phyloP scores from a whole-genome alignment of 2,329 filamentous ascomycete species.

The Ophiostoma ulmi region DNA sequence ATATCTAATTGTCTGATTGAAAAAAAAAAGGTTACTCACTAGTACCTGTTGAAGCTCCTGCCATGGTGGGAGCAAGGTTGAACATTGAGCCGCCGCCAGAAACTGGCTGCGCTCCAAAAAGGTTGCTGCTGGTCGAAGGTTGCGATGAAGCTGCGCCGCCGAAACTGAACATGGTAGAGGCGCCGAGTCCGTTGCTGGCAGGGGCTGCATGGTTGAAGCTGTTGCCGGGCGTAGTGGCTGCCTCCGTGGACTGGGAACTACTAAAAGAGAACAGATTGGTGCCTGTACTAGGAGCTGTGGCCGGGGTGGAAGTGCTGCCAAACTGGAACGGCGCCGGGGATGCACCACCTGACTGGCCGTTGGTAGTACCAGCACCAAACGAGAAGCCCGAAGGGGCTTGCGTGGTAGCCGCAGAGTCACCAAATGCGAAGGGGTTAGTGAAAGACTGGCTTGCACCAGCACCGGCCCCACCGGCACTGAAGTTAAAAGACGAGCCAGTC shows the following conservation, averaged over 20 bases:
- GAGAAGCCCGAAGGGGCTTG: constrained; percentile 34
- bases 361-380: constrained; percentile 34
- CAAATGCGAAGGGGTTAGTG: constrained; percentile 38
- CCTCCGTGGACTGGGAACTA: constrained; percentile 25
- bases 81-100: constrained; percentile 31
- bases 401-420: constrained; percentile 28
- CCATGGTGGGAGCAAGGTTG: constrained; percentile 33
- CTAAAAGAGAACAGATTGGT: constrained; percentile 38
- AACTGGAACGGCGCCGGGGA: constrained; percentile 29
- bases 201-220: constrained; percentile 26
- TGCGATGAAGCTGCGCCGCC: constrained; percentile 31
- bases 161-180: constrained; percentile 34
- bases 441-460: constrained; percentile 32
- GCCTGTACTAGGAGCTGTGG: constrained; percentile 19
- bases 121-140: constrained; percentile 31
- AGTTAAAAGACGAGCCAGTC: constrained; percentile 37
- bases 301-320: constrained; percentile 18
- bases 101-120: constrained; percentile 31
- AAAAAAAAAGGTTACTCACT: constrained; percentile 35
- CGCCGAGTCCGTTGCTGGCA: constrained; percentile 29
- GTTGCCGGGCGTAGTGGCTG: constrained; percentile 28
- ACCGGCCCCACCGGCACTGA: constrained; percentile 34
- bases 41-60: constrained; percentile 39
- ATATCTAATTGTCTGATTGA: neutral
- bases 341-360: constrained; percentile 25